phyloP scores from a whole-genome alignment of 1,139 yeast species.

The Zygosaccharomyces pseudobailii region DNA sequence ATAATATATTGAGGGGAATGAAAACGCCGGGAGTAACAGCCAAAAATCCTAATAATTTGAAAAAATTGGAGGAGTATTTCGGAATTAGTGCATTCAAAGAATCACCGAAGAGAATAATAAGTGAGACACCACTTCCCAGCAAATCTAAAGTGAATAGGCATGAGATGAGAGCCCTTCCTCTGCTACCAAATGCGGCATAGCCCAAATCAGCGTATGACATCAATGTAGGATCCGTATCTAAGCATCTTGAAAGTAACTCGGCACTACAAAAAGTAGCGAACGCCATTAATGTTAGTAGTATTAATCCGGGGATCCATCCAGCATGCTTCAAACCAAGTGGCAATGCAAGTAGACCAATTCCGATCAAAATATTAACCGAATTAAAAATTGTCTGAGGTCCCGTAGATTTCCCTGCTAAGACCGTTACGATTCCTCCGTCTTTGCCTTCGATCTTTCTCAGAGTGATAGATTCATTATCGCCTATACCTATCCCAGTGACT shows the following conservation, averaged over 20 bases:
- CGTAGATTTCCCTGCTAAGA: slow-evolving; percentile 79
- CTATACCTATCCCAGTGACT: slow-evolving; percentile 18
- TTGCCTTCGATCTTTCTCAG: slow-evolving; percentile 64
- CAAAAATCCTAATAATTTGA: slow-evolving; percentile 58
- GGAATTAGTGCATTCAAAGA: slow-evolving; percentile 69
- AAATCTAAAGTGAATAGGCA: slow-evolving; percentile 70
- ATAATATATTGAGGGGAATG: slow-evolving; percentile 66
- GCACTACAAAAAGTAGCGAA: slow-evolving; percentile 67
- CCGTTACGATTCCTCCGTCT: slow-evolving; percentile 70
- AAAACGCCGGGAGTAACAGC: slow-evolving; percentile 59
- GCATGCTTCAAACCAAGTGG: slow-evolving; percentile 76
- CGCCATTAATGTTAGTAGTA: slow-evolving; percentile 54
- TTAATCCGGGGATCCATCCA: slow-evolving; percentile 72
- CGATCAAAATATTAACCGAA: slow-evolving; percentile 78
- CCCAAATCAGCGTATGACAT: slow-evolving; percentile 89
- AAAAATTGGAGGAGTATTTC: slow-evolving; percentile 40
- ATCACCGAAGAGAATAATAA: slow-evolving; percentile 78
- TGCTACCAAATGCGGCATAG: slow-evolving; percentile 63
- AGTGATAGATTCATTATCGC: slow-evolving; percentile 40
- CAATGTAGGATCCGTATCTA: slow-evolving; percentile 71
- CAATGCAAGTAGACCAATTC: slow-evolving; percentile 78
- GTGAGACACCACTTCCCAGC: slow-evolving; percentile 70
- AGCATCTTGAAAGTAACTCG: slow-evolving; percentile 51
- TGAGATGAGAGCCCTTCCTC: slow-evolving; percentile 62
- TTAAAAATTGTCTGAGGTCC: slow-evolving; percentile 86